Base-by-base conservation (phyloP, 108 stramenopile species). In the Nitzschia sp. region DNA sequence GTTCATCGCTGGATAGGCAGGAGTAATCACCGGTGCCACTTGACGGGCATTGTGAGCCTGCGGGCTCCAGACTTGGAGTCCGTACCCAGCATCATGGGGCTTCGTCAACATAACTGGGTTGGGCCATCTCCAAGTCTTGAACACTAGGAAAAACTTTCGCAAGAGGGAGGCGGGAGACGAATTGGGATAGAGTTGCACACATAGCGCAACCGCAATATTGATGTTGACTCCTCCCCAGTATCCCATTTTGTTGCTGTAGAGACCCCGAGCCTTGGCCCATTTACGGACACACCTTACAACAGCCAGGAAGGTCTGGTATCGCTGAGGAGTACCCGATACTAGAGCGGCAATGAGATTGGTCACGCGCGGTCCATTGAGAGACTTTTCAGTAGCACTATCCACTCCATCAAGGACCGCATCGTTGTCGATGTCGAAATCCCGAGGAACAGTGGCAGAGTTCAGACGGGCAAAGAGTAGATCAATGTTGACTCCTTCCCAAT, bases 1-100 rank as follows among this genome's bases (percentile, higher is more conserved):
- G 78, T 98, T 98, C 96, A 97, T 97, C 60, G 96, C 93, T 6
- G 98, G 98, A 81, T 98, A 99, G 8, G 97, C 97, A 2, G 98
- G 98, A 34, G 98, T 99, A 69, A 99, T 92, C 71, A 99, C 97
- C 17, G 98, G 98, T 41, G 94, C 91, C 38, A 89, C 81, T 71
- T 97, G 91, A 15, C 90, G 78, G 63, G 79, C 73, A 60, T 71
- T 80, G 12, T 84, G 61, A 1, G 81, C 85, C 25, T 78, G 69
- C 1, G 83, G 67, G 25, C 57, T 56, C 91, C 93, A 94, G 1
- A 94, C 89, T 48, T 78, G 75, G 58, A 91, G 63, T 40, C 93
- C 93, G 42, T 87, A 73, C 12, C 85, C 87, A 3, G 88, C 90
- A 82, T 94, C 93, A 63, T 91, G 89, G 9, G 87, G 82, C 65